These are phyloP conservation scores for Marasmius oreades DNA, from an alignment of 1,284 basidiomycete species.

Conservation along the genomic window DNA sequence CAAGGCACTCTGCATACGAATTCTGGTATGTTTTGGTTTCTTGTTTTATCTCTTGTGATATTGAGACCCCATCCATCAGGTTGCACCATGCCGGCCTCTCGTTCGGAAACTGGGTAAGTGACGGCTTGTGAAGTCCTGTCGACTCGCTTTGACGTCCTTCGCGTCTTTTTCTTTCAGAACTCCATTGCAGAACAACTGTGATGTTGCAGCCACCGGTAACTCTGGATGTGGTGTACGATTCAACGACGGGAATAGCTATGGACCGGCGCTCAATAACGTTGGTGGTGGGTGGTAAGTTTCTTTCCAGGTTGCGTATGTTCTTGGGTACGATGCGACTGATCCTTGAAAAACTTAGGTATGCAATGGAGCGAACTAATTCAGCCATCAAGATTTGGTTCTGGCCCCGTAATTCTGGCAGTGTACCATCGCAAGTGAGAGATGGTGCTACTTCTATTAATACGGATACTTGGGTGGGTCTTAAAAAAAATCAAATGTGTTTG, in stretches of 20 bases:
- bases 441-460: conserved; percentile 42
- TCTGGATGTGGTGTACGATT: conserved; percentile 62
- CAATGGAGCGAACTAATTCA: conserved; percentile 45
- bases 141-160: conserved; percentile 4
- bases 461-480: conserved; percentile 38
- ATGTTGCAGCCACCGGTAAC: conserved; percentile 52
- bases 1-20: conserved; percentile 62
- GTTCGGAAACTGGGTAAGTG: conserved; percentile 48
- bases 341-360: conserved; percentile 36
- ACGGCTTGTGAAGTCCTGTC: conserved; percentile 5
- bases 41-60: not conserved
- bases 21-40: conserved; percentile 28
- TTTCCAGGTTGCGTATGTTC: not conserved
- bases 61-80: conserved; percentile 26
- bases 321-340: not conserved
- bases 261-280: conserved; percentile 54
- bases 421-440: conserved; percentile 43
- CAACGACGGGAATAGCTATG: conserved; percentile 46
- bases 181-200: conserved; percentile 44
- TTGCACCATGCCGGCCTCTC: conserved; percentile 55
- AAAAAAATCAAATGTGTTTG: not conserved
- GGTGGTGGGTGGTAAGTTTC: conserved; percentile 56
- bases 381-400: conserved; percentile 62
- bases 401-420: conserved; percentile 36
- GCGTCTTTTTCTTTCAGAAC: conserved; percentile 27